Percentiles rank a stretch among this genome's conserved stretches.
Conservation (phyloP, 352 stramenopile species). For the Thalassiosira mediterranea region DNA sequence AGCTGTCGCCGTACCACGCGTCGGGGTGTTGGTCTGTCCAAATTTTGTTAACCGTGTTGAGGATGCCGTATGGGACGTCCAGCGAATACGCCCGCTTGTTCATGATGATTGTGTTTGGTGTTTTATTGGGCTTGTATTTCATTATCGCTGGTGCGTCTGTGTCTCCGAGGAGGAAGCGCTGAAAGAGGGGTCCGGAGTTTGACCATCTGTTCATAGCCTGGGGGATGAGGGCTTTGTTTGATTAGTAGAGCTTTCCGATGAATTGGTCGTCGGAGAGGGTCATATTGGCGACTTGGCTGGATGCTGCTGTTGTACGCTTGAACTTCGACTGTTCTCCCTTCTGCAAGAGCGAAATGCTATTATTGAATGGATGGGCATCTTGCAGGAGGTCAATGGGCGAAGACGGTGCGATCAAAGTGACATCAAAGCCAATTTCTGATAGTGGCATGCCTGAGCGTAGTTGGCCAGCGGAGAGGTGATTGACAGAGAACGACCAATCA, state of each 20-base stretch:
- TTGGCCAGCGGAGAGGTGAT: not conserved
- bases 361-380: not conserved
- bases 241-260: not conserved
- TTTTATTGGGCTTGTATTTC: not conserved
- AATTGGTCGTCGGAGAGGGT: not conserved
- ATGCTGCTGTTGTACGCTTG: not conserved
- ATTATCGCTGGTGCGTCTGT: not conserved
- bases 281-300: not conserved
- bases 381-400: not conserved
- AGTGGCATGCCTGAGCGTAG: not conserved
- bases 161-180: constrained; percentile 1
- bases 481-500: not conserved
- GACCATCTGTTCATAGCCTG: not conserved
- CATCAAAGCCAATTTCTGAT: not conserved
- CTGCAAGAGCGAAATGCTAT: not conserved
- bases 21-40: not conserved
- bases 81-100: not conserved
- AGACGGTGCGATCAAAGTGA: not conserved
- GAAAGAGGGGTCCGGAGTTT: not conserved
- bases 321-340: not conserved
- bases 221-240: not conserved
- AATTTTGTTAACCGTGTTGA: not conserved
- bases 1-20: not conserved
- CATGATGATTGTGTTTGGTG: not conserved
- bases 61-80: not conserved